Evolutionary conservation across 768 basidiomycete genomes (phyloP).

Genomic region (Suillus luteus): DNA sequence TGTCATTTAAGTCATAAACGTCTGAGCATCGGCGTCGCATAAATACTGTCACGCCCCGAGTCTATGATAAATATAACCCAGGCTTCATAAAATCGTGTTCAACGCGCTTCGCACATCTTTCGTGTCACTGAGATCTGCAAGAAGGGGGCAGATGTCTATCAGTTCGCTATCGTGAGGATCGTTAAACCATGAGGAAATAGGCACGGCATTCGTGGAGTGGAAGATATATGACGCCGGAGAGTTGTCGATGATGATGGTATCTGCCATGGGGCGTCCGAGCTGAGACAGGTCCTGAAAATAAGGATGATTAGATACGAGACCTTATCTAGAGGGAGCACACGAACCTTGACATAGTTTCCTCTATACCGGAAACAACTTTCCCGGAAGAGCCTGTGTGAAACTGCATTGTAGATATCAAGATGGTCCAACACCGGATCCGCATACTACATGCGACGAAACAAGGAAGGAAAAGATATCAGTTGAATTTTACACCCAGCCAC

Average conservation of each 20-base stretch:
- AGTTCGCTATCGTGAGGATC: constrained; percentile 76
- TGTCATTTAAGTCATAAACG: constrained; percentile 2
- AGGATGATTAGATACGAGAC: constrained; percentile 11
- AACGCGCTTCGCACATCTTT: constrained; percentile 67
- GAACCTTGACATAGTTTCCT: constrained; percentile 94
- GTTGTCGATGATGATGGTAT: constrained; percentile 78
- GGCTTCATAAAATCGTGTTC: constrained; percentile 33
- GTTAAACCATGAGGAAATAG: constrained; percentile 80
- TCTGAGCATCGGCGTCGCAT: background rate
- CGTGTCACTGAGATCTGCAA: constrained; percentile 60
- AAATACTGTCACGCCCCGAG: background rate
- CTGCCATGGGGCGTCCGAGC: constrained; percentile 66
- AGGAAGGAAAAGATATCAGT: constrained; percentile 16
- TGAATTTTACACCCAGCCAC: constrained; percentile 2
- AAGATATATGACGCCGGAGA: constrained; percentile 79
- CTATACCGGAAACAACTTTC: constrained; percentile 96
- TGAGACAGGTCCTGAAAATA: constrained; percentile 64
- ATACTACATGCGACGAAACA: constrained; percentile 54
- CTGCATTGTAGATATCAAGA: constrained; percentile 83
- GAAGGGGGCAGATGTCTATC: constrained; percentile 68
- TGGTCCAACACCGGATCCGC: constrained; percentile 95
- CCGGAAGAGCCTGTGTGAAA: constrained; percentile 87
- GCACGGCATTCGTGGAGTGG: constrained; percentile 80
- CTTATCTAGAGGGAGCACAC: constrained; percentile 18
- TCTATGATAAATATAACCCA: background rate